Percentiles rank a stretch among this genome's conserved stretches.
Conservation (phyloP, 768 basidiomycete species). For the Fomitopsis serialis region DNA sequence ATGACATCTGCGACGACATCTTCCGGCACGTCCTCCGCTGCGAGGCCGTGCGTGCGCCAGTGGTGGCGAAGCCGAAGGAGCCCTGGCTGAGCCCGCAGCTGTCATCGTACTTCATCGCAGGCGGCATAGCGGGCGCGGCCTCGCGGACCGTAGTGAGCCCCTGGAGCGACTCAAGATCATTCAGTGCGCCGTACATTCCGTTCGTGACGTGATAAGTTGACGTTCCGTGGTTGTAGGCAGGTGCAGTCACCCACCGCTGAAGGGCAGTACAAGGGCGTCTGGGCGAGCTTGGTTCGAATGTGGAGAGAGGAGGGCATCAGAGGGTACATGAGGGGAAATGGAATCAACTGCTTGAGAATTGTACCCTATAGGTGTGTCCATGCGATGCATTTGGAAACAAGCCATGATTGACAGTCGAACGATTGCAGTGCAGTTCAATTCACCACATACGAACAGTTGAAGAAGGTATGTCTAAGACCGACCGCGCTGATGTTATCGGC, state of each 20-base stretch:
- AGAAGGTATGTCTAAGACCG: constrained; percentile 51
- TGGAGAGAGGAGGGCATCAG: constrained; percentile 91
- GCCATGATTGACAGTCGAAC: constrained; percentile 14
- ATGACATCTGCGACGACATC: neutral
- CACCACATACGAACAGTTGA: constrained; percentile 85
- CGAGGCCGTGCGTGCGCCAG: neutral
- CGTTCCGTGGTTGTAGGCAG: constrained; percentile 49
- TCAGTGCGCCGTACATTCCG: constrained; percentile 51
- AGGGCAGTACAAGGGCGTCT: constrained; percentile 78
- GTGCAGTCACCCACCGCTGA: constrained; percentile 70
- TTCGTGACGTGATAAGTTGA: neutral
- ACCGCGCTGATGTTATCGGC: neutral
- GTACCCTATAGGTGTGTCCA: constrained; percentile 63
- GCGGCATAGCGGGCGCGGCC: constrained; percentile 54
- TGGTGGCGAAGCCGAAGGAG: neutral
- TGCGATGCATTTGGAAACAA: neutral
- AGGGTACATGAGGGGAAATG: constrained; percentile 93
- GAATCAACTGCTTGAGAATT: constrained; percentile 87
- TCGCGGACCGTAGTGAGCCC: constrained; percentile 92
- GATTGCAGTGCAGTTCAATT: constrained; percentile 68
- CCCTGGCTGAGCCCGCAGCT: constrained; percentile 29
- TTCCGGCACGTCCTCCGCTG: neutral
- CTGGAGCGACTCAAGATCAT: constrained; percentile 95
- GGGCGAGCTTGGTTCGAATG: constrained; percentile 79
- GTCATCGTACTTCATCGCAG: constrained; percentile 48